A percentile compares a stretch with the other conserved stretches of the same genome.
Evolutionary conservation across 164 flowering plant species (phyloP).

Genomic region (Vitis amurensis): DNA sequence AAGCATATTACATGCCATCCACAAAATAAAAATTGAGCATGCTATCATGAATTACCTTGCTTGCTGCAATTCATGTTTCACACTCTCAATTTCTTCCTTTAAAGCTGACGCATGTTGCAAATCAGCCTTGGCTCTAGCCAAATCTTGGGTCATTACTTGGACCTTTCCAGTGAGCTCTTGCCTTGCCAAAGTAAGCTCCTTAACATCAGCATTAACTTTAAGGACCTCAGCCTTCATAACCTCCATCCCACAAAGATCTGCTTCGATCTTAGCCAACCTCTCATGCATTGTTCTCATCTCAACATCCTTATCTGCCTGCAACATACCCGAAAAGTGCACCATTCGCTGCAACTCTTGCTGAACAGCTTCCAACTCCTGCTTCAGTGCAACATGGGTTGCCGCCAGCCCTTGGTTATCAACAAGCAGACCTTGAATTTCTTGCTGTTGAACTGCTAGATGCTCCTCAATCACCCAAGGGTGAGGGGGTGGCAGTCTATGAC

Average conservation of each 20-base stretch:
- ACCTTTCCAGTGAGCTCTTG: slow-evolving; percentile 71
- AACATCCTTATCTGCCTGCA: slow-evolving; percentile 60
- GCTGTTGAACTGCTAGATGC: slow-evolving; percentile 70
- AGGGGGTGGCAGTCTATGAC: slow-evolving; percentile 46
- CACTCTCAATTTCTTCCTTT: slow-evolving; percentile 69
- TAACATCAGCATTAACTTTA: slow-evolving; percentile 67
- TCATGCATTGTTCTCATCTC: slow-evolving; percentile 78
- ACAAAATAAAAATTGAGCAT: neutral
- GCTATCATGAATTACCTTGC: slow-evolving; percentile 55
- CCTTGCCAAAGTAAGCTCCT: slow-evolving; percentile 57
- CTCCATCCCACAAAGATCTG: slow-evolving; percentile 66
- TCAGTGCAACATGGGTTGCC: slow-evolving; percentile 92
- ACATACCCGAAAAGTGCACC: slow-evolving; percentile 45
- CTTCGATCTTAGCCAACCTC: slow-evolving; percentile 67
- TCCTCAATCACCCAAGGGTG: slow-evolving; percentile 81
- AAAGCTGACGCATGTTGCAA: slow-evolving; percentile 69
- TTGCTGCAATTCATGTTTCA: slow-evolving; percentile 79
- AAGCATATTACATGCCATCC: neutral
- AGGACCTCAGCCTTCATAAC: slow-evolving; percentile 71
- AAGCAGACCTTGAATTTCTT: slow-evolving; percentile 74
- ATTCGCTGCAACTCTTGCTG: slow-evolving; percentile 70
- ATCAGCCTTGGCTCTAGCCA: slow-evolving; percentile 58
- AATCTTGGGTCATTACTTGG: slow-evolving; percentile 67
- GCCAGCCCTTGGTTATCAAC: slow-evolving; percentile 87
- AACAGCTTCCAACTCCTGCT: slow-evolving; percentile 76